These are phyloP conservation scores for Pholiota molesta DNA, from an alignment of 768 basidiomycete genomes.

Conservation along the genomic window DNA sequence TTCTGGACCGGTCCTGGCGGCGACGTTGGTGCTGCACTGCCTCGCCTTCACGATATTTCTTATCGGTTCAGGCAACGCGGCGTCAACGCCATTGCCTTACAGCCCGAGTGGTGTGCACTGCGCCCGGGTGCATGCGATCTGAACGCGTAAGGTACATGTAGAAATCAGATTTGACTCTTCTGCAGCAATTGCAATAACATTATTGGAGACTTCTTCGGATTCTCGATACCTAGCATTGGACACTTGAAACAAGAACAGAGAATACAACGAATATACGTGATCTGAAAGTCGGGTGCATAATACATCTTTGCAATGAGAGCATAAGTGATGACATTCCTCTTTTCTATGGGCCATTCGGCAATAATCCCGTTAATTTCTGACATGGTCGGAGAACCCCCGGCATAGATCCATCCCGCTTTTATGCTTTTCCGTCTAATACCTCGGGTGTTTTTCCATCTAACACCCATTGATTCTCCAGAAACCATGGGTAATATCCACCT, in stretches of 20 bases:
- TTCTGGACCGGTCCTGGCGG: conserved; percentile 71
- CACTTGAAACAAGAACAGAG: too few relatives aligned
- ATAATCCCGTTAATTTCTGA: not conserved
- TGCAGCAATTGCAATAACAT: not conserved
- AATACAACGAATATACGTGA: too few relatives aligned
- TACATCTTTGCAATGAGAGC: not conserved
- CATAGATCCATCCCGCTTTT: not conserved
- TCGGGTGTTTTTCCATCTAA: conserved; percentile 18
- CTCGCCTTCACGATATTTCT: conserved; percentile 67
- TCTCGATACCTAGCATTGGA: too few relatives aligned
- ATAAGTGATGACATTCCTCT: not conserved
- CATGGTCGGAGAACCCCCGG: not conserved
- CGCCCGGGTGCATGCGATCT: conserved; percentile 61
- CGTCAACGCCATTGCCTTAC: conserved; percentile 59
- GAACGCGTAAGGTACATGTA: conserved; percentile 32
- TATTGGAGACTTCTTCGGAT: not conserved
- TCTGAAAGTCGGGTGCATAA: not conserved
- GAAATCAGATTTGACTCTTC: not conserved
- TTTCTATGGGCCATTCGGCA: not conserved
- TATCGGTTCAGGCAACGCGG: conserved; percentile 67
- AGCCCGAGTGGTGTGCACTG: conserved; percentile 76
- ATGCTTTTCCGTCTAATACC: not conserved
- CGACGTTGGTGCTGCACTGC: conserved; percentile 52
- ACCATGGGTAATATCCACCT: conserved; percentile 39
- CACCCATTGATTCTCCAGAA: conserved; percentile 35